Percentiles rank a stretch among this genome's conserved stretches.
phyloP scores from a whole-genome alignment of 2,329 filamentous ascomycete species.

The Plenodomus biglobosus region DNA sequence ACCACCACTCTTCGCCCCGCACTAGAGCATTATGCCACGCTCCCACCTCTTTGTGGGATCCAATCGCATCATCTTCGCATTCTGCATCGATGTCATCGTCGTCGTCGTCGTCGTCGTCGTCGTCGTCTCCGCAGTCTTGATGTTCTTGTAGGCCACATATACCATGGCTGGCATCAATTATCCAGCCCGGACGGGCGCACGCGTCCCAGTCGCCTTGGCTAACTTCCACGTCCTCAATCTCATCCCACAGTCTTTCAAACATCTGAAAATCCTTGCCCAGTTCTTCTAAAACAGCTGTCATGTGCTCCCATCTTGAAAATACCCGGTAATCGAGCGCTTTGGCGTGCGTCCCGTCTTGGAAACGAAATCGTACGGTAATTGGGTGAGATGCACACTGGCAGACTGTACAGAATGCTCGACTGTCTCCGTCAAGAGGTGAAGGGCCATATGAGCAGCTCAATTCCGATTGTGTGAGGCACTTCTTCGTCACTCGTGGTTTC shows the following conservation, averaged over 20 bases:
- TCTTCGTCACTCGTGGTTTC: no score
- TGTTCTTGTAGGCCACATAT: slow-evolving; percentile 2
- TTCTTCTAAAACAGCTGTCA: slow-evolving; percentile 79
- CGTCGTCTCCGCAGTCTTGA: no score
- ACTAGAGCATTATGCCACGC: no score
- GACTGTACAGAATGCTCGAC: no score
- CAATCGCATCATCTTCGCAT: no score
- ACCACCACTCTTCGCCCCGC: no score
- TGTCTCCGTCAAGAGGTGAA: no score
- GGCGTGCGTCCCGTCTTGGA: slow-evolving; percentile 2
- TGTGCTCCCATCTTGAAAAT: slow-evolving; percentile 12
- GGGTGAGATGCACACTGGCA: neutral
- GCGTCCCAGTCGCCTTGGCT: slow-evolving; percentile 66
- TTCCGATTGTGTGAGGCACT: no score
- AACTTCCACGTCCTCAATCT: slow-evolving; percentile 82
- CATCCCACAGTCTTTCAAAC: slow-evolving; percentile 68
- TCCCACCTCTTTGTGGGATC: no score
- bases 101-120: no score
- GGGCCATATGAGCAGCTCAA: no score
- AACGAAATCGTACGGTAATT: slow-evolving; percentile 3
- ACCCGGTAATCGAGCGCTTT: slow-evolving; percentile 14
- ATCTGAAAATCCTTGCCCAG: slow-evolving; percentile 89
- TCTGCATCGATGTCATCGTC: no score
- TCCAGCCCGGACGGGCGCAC: slow-evolving; percentile 14
- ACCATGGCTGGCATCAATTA: slow-evolving; percentile 7